Evolutionary conservation across 768 basidiomycete genomes (phyloP).

Genomic region (Pulveroboletus sp.): DNA sequence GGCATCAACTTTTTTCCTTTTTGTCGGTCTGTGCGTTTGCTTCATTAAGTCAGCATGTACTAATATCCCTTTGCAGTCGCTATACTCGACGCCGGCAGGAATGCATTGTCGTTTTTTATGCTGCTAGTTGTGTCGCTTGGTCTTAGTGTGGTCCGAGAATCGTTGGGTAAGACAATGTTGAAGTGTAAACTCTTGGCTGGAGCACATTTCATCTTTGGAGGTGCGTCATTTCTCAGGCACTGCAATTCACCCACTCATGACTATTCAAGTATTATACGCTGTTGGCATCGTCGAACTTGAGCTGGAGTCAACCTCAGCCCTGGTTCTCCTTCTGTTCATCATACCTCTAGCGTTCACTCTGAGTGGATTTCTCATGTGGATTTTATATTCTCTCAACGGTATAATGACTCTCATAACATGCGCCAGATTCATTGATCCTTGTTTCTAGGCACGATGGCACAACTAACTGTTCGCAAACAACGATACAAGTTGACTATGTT

Average conservation of each 20-base stretch:
- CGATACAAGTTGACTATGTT: slow-evolving; percentile 88
- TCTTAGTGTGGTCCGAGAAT: slow-evolving; percentile 86
- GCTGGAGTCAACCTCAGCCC: slow-evolving; percentile 83
- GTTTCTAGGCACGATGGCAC: slow-evolving; percentile 72
- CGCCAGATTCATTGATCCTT: slow-evolving; percentile 2
- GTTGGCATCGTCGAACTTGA: slow-evolving; percentile 93
- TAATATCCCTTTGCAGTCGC: slow-evolving; percentile 52
- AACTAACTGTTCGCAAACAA: slow-evolving; percentile 83
- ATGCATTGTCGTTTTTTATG: slow-evolving; percentile 94
- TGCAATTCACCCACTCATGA: slow-evolving; percentile 4
- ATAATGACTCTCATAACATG: slow-evolving; percentile 15
- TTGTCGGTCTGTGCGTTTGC: slow-evolving; percentile 62
- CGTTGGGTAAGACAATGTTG: slow-evolving; percentile 78
- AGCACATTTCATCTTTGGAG: slow-evolving; percentile 90
- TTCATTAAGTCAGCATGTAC: background rate
- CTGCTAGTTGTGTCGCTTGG: slow-evolving; percentile 90
- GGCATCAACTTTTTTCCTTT: slow-evolving; percentile 82
- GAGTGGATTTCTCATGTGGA: slow-evolving; percentile 96
- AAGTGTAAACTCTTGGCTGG: slow-evolving; percentile 76
- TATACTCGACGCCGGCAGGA: slow-evolving; percentile 92
- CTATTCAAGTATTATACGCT: slow-evolving; percentile 73
- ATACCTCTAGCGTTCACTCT: slow-evolving; percentile 92
- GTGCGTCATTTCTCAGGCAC: slow-evolving; percentile 41
- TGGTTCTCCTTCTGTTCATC: slow-evolving; percentile 83
- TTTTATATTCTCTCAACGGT: slow-evolving; percentile 88